Percentiles rank a stretch among this genome's conserved stretches.
These are phyloP conservation scores for Hypomyces perniciosus DNA, from an alignment of 2,329 filamentous ascomycete genomes.

Conservation along the genomic window DNA sequence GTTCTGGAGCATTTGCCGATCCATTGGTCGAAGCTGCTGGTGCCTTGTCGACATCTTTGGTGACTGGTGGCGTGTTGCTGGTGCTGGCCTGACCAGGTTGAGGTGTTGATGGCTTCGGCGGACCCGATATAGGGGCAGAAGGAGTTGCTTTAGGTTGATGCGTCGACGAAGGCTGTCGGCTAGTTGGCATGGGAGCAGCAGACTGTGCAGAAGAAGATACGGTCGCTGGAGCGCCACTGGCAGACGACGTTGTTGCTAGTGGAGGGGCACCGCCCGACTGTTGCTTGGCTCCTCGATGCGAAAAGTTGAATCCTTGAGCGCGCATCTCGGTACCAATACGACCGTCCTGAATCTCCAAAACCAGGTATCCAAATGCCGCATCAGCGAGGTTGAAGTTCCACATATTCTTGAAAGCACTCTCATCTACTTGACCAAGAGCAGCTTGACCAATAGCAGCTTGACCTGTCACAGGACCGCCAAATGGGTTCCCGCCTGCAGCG, in stretches of 20 bases:
- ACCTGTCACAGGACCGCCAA: constrained; percentile 76
- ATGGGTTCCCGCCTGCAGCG: constrained; percentile 92
- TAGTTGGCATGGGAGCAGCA: constrained; percentile 26
- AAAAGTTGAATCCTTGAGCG: constrained; percentile 98
- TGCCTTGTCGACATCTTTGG: constrained; percentile 53
- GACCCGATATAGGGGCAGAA: constrained; percentile 28
- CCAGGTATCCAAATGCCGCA: constrained; percentile 92
- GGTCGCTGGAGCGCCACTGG: not conserved
- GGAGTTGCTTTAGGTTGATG: constrained; percentile 39
- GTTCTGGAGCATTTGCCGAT: constrained; percentile 45
- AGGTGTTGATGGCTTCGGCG: constrained; percentile 39
- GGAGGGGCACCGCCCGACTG: constrained; percentile 36
- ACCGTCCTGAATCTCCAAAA: constrained; percentile 90
- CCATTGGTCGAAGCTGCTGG: constrained; percentile 44
- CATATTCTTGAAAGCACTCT: constrained; percentile 99
- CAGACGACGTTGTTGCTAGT: constrained; percentile 3
- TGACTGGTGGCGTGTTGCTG: constrained; percentile 31
- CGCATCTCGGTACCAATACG: constrained; percentile 98
- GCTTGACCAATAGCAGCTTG: constrained; percentile 62
- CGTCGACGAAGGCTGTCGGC: constrained; percentile 32
- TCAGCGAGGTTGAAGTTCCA: constrained; percentile 99
- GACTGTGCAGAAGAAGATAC: constrained; percentile 26
- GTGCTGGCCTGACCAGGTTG: constrained; percentile 41
- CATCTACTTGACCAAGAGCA: constrained; percentile 83
- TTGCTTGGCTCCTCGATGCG: constrained; percentile 85